Percentiles rank a stretch among this genome's conserved stretches.
phyloP scores from a whole-genome alignment of 306 rosid genomes.

The Rubus parviflorus region DNA sequence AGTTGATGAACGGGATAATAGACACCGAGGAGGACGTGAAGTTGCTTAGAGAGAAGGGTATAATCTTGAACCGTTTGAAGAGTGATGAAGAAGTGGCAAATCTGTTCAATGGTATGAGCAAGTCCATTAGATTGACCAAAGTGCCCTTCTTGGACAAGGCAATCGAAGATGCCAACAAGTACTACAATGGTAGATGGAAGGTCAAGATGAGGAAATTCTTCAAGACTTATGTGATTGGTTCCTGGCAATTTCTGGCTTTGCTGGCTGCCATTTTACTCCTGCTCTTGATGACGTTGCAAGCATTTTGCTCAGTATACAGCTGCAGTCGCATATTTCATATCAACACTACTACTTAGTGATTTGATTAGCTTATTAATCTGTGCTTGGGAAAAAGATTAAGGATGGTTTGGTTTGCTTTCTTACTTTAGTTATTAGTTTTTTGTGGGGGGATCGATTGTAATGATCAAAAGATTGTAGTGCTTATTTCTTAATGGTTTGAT shows the following conservation, averaged over 20 bases:
- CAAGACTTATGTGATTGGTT: slow-evolving; percentile 51
- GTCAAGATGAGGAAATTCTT: slow-evolving; percentile 49
- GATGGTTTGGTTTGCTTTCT: not conserved
- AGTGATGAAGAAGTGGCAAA: slow-evolving; percentile 62
- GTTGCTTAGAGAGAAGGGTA: slow-evolving; percentile 51
- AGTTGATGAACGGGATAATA: slow-evolving; percentile 73
- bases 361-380: not conserved
- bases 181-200: slow-evolving; percentile 53
- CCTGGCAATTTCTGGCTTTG: slow-evolving; percentile 62
- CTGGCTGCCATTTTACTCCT: slow-evolving; percentile 54
- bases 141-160: slow-evolving; percentile 64
- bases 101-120: slow-evolving; percentile 75
- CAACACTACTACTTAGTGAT: not conserved
- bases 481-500: not conserved
- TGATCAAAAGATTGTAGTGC: not conserved
- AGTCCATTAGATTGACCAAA: slow-evolving; percentile 58
- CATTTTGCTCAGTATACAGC: slow-evolving; percentile 31
- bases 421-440: not conserved
- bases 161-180: slow-evolving; percentile 75
- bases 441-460: not conserved
- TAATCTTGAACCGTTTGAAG: slow-evolving; percentile 61
- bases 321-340: slow-evolving; percentile 22
- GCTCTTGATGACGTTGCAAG: slow-evolving; percentile 31
- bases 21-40: slow-evolving; percentile 64
- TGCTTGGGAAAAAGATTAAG: not conserved